Conservation (phyloP, 108 stramenopile species). For the Bacterosira constricta region DNA sequence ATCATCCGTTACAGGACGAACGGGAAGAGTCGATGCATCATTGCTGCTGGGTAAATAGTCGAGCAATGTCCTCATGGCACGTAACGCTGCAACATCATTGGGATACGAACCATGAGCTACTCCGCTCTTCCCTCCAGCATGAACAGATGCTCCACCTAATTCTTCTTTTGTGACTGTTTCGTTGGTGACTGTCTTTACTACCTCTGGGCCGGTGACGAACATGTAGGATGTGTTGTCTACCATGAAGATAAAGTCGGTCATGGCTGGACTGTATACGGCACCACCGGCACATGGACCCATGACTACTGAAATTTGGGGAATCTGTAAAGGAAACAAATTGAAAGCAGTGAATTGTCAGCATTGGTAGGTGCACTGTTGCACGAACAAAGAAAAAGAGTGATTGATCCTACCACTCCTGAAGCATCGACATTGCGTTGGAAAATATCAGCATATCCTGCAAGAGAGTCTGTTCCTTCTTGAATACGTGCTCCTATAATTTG, state of each 20-base stretch:
- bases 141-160: slow-evolving; percentile 94
- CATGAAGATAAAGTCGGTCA: slow-evolving; percentile 99
- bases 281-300: slow-evolving; percentile 96
- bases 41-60: slow-evolving; percentile 94
- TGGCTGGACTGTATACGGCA: slow-evolving; percentile 98
- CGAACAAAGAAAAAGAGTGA: neutral
- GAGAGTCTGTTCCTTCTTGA: slow-evolving; percentile 98
- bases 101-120: slow-evolving; percentile 94
- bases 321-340: neutral
- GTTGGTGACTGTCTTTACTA: slow-evolving; percentile 99
- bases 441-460: slow-evolving; percentile 98
- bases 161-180: slow-evolving; percentile 98
- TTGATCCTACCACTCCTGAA: slow-evolving; percentile 69
- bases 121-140: slow-evolving; percentile 90
- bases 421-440: slow-evolving; percentile 99
- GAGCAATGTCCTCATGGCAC: slow-evolving; percentile 88
- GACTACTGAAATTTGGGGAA: slow-evolving; percentile 94
- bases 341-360: neutral
- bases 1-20: slow-evolving; percentile 75
- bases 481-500: slow-evolving; percentile 89
- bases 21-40: slow-evolving; percentile 73
- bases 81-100: slow-evolving; percentile 94
- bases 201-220: slow-evolving; percentile 99
- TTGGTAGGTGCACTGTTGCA: too few relatives aligned
- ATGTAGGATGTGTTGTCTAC: slow-evolving; percentile 94